Base-by-base conservation (phyloP, 2,329 filamentous ascomycete genomes). In the Fusarium subtropicale region DNA sequence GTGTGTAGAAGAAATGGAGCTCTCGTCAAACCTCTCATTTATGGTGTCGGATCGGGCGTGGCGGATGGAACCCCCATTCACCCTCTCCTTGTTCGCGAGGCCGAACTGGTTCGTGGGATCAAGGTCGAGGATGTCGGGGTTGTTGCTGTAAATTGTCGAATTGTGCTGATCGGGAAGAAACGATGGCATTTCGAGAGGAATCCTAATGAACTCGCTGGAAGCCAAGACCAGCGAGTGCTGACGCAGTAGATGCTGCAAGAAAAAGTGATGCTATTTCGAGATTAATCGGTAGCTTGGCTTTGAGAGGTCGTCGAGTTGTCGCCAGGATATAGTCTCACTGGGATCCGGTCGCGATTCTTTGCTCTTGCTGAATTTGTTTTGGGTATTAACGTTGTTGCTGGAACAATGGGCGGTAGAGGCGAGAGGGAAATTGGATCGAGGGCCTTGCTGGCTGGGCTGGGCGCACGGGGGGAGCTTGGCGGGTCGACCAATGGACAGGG, bases 21-120 rank as follows among this genome's bases (percentile, higher is more conserved):
- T 83, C 72, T 84, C 85, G 82, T 86, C 85, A 75, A 86, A 86
- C 79, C 80, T 84, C 73, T 85, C 83, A 79, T 83, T 81, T 74
- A 82, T 81, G 58, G 81, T 81, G 73, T 82, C 81, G 70, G 84
- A 78, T 71, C 80, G 76, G 76, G 83, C 72, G 76, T 81, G 74
- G 76, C 76, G 69, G 79, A 80, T 72, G 41, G 75, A 74, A 69
- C 76, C 74, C 72, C 76, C 78, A 76, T 81, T 75, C 62, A 79
- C 69, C 62, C 74, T 75, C 60, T 76, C 75, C 65, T 80, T 80
- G 48, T 72, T 66, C 50, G 73, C 73, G 56, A 80, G 73, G 48
- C 75, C 75, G 67, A 82, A 79, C 51, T 78, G 78, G 67, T 79
- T 79, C 64, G 76, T 77, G 38, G 77, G 79, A 71, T 83, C 79